Percentiles rank a stretch among this genome's conserved stretches.
Evolutionary conservation across 1,139 yeast species (phyloP).

Genomic region (Blastobotrys aristatus): DNA sequence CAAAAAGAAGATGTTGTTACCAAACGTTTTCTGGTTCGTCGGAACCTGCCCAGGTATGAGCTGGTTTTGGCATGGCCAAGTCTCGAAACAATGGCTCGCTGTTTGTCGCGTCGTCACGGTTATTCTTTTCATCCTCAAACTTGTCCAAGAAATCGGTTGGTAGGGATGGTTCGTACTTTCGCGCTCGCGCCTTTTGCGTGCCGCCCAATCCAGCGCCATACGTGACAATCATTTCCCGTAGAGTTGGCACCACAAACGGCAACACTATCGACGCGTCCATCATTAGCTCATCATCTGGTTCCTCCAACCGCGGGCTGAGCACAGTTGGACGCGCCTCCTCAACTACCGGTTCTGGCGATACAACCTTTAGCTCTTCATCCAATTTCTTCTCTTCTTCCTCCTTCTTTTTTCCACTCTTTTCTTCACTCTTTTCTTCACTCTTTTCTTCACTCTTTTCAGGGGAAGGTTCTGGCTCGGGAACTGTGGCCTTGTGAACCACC

Average conservation of each 20-base stretch:
- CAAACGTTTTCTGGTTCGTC: slow-evolving; percentile 14
- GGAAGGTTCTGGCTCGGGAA: slow-evolving; percentile 11
- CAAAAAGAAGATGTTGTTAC: too few relatives aligned
- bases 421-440: slow-evolving; percentile 6
- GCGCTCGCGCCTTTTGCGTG: slow-evolving; percentile 33
- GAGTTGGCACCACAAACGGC: slow-evolving; percentile 37
- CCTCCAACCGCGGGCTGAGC: slow-evolving; percentile 13
- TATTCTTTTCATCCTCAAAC: slow-evolving; percentile 27
- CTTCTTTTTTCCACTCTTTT: background rate
- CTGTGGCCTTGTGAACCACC: slow-evolving; percentile 22
- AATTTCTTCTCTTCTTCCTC: slow-evolving; percentile 10
- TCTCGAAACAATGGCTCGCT: slow-evolving; percentile 19
- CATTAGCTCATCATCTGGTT: slow-evolving; percentile 24
- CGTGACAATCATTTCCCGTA: slow-evolving; percentile 37
- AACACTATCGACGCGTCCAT: slow-evolving; percentile 34
- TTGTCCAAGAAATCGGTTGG: slow-evolving; percentile 38
- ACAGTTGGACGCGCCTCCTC: slow-evolving; percentile 8
- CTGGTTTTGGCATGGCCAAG: slow-evolving; percentile 11
- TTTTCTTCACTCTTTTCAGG: slow-evolving; percentile 3
- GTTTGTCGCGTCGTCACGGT: slow-evolving; percentile 27
- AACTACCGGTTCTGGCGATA: slow-evolving; percentile 13
- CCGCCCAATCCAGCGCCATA: slow-evolving; percentile 44
- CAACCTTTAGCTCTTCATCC: slow-evolving; percentile 12
- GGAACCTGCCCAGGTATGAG: slow-evolving; percentile 11
- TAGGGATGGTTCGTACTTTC: slow-evolving; percentile 36